phyloP scores from a whole-genome alignment of 805 yeast genomes.

The Cyberlindnera xylosilytica region DNA sequence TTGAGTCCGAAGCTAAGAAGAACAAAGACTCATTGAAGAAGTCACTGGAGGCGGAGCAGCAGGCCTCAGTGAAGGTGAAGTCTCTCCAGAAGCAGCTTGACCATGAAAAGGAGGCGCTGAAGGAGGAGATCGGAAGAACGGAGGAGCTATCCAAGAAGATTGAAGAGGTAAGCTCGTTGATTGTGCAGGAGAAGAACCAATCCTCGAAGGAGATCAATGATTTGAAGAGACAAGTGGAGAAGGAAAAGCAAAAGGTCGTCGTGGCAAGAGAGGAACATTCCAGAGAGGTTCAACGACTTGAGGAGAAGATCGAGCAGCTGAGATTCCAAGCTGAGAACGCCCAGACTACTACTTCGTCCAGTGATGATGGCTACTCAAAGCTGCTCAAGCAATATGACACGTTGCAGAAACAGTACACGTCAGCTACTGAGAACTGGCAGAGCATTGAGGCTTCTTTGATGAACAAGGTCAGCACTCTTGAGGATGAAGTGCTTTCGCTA shows the following conservation, averaged over 20 bases:
- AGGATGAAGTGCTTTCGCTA: slow-evolving; percentile 41
- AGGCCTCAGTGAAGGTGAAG: slow-evolving; percentile 23
- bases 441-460: slow-evolving; percentile 66
- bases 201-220: slow-evolving; percentile 28
- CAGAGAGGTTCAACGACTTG: slow-evolving; percentile 55
- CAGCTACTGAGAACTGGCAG: slow-evolving; percentile 81
- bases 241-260: slow-evolving; percentile 33
- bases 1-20: slow-evolving; percentile 26
- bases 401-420: slow-evolving; percentile 67
- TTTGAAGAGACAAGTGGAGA: slow-evolving; percentile 30
- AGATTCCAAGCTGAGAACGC: slow-evolving; percentile 58
- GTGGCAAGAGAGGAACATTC: slow-evolving; percentile 21
- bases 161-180: slow-evolving; percentile 21
- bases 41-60: slow-evolving; percentile 27
- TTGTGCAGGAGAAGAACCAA: slow-evolving; percentile 24
- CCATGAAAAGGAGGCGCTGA: slow-evolving; percentile 19
- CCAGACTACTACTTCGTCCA: slow-evolving; percentile 26
- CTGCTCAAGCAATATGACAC: slow-evolving; percentile 47
- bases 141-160: slow-evolving; percentile 27
- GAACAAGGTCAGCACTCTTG: slow-evolving; percentile 42
- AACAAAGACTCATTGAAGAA: slow-evolving; percentile 27
- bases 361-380: slow-evolving; percentile 40
- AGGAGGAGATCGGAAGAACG: slow-evolving; percentile 20
- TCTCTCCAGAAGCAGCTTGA: slow-evolving; percentile 20
- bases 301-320: slow-evolving; percentile 64